phyloP scores from a whole-genome alignment of 345 rosid species.

The Melaleuca alternifolia region DNA sequence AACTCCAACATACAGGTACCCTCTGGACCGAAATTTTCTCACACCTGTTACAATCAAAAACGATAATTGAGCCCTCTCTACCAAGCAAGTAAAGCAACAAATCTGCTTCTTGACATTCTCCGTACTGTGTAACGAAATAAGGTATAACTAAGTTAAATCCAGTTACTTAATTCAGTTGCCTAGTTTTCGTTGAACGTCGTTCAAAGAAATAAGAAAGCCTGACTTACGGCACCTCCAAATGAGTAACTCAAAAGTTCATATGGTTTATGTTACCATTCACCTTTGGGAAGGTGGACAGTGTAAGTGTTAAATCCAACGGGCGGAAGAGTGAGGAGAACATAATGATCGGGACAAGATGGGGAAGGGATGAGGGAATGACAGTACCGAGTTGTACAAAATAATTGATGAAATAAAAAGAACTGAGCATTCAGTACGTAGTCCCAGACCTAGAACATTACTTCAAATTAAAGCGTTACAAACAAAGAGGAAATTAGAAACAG shows the following conservation, averaged over 20 bases:
- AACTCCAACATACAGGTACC: not conserved
- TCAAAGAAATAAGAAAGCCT: not conserved
- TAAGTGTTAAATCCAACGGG: not conserved
- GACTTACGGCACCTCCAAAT: not conserved
- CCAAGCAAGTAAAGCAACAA: not conserved
- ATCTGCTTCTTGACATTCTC: not conserved
- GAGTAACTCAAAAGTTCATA: not conserved
- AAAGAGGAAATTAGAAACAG: too few relatives aligned
- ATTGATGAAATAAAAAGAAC: not conserved
- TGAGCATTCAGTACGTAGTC: not conserved
- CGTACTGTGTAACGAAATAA: not conserved
- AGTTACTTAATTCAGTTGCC: too few relatives aligned
- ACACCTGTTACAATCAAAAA: not conserved
- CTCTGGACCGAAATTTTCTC: not conserved
- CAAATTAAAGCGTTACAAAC: too few relatives aligned
- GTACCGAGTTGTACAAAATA: not conserved
- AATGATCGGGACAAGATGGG: not conserved
- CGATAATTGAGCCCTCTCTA: not conserved
- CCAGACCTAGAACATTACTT: not conserved
- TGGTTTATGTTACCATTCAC: not conserved
- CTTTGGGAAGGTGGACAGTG: not conserved
- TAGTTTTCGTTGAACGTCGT: not conserved
- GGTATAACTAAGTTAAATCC: not conserved
- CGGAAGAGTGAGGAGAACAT: not conserved
- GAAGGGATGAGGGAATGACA: not conserved